Evolutionary conservation across 192 early-diverging fungal genomes (phyloP), one percentile per base, ranked within the genome.

Genomic region (Chytriomyces sp.): DNA sequence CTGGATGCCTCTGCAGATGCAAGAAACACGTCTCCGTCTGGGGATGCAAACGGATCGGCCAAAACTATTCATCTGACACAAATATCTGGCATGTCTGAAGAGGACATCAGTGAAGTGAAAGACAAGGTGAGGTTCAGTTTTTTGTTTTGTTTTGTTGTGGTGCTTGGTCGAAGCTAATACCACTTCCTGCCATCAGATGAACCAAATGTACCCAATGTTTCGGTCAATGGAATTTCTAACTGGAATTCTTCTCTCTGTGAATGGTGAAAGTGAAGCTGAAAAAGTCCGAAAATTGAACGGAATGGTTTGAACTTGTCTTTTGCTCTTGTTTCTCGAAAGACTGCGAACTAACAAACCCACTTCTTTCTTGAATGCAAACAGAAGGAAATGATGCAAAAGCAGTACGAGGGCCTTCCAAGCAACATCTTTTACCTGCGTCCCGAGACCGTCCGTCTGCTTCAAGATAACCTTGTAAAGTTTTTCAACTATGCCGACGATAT

Each of bases 341-440:
- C 35, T 35, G 35, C 35, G 35, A 35, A 35, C 35, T 35, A 35
- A 35, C 35, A 35, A 35, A 35, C 35, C 35, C 35, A 35, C 35
- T 4, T 35, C 0, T 28, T 68, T 4, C 35, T 64, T n/a, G 63
- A 16, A 23, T 18, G 26, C 26, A 46, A 13, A 6, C 48, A 70
- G 69, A 70, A 59, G 69, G 69, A 70, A 28, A 70, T 70, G 69
- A 75, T 70, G 69, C 69, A 70, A 44, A 70, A 70, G 35, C 69
- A 70, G 45, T 70, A 70, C 26, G 69, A 70, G 43, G 69, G 69
- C 5, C 45, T 70, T 26, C 69, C 69, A n/a, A 18, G 45, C 46
- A 70, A 70, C 53, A 59, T 70, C 23, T 70, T 70, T 43, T 70
- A 70, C 50, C 47, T 70, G 24, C 69, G 69, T 13, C 69, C 69